Conservation (phyloP, 1,284 basidiomycete genomes). For the Austroboletus rostrupii region DNA sequence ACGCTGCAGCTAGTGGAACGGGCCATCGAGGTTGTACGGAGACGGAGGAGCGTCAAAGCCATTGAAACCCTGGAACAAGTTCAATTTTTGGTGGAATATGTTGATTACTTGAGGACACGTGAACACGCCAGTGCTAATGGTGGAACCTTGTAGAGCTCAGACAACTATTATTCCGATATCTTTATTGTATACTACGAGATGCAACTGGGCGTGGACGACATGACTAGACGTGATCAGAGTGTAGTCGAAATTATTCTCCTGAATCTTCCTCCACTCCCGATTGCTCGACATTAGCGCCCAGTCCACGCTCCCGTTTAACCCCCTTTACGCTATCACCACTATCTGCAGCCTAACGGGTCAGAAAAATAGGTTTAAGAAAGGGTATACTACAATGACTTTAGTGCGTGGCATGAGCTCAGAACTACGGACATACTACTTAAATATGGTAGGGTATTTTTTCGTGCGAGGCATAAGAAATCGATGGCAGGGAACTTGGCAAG, state of each 20-base stretch:
- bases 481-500: conserved; percentile 5
- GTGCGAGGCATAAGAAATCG: conserved; percentile 7
- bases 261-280: too few relatives aligned
- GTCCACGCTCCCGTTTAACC: too few relatives aligned
- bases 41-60: conserved; percentile 78
- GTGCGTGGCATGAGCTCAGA: background rate
- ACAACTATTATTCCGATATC: background rate
- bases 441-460: conserved; percentile 1
- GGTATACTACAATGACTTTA: background rate
- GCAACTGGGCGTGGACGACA: too few relatives aligned
- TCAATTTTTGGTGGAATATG: conserved; percentile 77
- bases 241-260: too few relatives aligned
- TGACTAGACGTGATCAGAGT: too few relatives aligned
- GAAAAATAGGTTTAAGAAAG: too few relatives aligned
- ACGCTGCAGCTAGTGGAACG: conserved; percentile 69
- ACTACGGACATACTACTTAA: conserved; percentile 1
- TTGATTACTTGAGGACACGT: conserved; percentile 55
- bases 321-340: too few relatives aligned
- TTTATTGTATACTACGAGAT: conserved; percentile 10
- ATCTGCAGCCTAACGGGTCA: too few relatives aligned
- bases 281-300: too few relatives aligned
- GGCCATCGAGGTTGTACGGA: conserved; percentile 70
- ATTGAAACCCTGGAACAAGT: conserved; percentile 93
- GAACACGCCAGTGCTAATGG: background rate
- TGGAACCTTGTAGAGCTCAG: background rate